Base-by-base conservation (phyloP, 257 asterid species). In the Cinchona pubescens region DNA sequence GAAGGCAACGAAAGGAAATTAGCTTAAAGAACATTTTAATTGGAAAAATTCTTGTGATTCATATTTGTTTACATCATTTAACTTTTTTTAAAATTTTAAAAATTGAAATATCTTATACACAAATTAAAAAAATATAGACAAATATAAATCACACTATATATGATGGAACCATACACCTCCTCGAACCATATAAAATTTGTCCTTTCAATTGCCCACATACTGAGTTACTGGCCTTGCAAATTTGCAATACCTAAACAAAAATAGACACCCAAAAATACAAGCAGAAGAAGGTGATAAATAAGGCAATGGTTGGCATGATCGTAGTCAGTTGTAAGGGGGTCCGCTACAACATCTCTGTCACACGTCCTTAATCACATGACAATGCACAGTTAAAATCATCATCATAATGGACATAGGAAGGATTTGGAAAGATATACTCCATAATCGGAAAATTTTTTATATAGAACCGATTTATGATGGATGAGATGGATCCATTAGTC, bases 321-420 rank as follows among this genome's bases (percentile, higher is more conserved):
- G 5, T 23, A 29, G 35, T 68, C 69, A 15, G 30, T 9, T 40
- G 32, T 0, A 35, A 34, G 11, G 69, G 59, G 53, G 74, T 59
- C 79, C 74, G 58, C 25, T 45, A 30, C 42, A 75, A 43, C 38
- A 32, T 45, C 46, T 32, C 45, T 66, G 53, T 79, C 61, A 23
- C 63, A 56, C 77, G 55, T 27, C 76, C 73, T 53, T 72, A 13
- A 58, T 63, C 78, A 59, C 83, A 75, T 75, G 73, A 48, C 62
- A 72, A 37, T 48, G 29, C 66, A 40, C 79, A 73, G 66, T 65
- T 12, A 45, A 69, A 32, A 71, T 19, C 69, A 62, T 19, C 69
- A 62, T 82, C 51, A 55, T 82, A 71, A 69, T 63, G 61, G 65
- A 75, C 45, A 61, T 19, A 49, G 55, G 66, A 63, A 13, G 53